phyloP scores from a whole-genome alignment of 805 yeast genomes.

The Wickerhamiella cacticola region DNA sequence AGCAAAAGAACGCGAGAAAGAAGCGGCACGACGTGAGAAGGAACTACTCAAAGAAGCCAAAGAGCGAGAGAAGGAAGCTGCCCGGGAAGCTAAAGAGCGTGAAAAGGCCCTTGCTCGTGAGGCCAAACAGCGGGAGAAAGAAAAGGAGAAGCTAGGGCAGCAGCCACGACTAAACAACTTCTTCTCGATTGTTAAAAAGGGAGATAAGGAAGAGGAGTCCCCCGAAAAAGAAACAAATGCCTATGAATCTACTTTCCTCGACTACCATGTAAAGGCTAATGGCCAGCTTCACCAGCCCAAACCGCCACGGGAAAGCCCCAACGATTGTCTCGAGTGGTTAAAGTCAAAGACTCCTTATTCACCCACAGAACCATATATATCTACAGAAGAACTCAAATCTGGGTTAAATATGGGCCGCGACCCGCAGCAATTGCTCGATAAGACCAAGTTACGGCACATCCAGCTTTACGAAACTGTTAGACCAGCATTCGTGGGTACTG shows the following conservation, averaged over 20 bases:
- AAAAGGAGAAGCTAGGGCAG: constrained; percentile 3
- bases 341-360: not conserved
- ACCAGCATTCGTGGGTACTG: constrained; percentile 7
- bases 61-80: constrained; percentile 7
- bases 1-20: not conserved
- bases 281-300: not conserved
- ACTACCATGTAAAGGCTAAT: not conserved
- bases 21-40: not conserved
- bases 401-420: constrained; percentile 1
- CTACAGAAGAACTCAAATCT: not conserved
- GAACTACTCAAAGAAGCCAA: not conserved
- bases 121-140: not conserved
- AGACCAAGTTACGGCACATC: not conserved
- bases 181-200: not conserved
- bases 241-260: not conserved
- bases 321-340: constrained; percentile 1
- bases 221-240: not conserved
- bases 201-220: not conserved
- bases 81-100: constrained; percentile 2
- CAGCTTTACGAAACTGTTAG: not conserved
- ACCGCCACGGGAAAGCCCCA: not conserved
- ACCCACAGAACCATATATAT: not conserved
- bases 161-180: constrained; percentile 7
- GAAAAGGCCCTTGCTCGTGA: not conserved
- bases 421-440: not conserved